Conservation (phyloP, 768 basidiomycete genomes). For the Rhodotorula babjevae region DNA sequence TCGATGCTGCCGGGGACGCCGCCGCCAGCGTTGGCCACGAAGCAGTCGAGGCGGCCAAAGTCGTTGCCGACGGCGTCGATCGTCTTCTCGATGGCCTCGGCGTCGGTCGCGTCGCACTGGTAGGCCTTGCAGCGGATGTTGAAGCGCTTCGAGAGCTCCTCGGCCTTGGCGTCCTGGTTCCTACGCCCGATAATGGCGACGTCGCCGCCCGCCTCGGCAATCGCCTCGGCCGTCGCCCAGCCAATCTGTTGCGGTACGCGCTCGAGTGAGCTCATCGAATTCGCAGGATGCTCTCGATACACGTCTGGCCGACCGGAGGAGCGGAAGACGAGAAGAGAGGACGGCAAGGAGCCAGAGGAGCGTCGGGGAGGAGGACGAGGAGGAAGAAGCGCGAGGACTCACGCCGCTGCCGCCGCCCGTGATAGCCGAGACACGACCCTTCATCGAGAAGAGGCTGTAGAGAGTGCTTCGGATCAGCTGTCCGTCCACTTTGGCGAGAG, state of each 20-base stretch:
- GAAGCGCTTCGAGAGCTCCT: slow-evolving; percentile 14
- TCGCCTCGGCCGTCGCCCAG: slow-evolving; percentile 17
- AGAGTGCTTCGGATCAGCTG: neutral
- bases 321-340: too few species aligned
- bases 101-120: slow-evolving; percentile 19
- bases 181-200: slow-evolving; percentile 29
- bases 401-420: slow-evolving; percentile 17
- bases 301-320: too few species aligned
- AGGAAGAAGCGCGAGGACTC: too few species aligned
- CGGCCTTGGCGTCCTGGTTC: slow-evolving; percentile 11
- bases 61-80: slow-evolving; percentile 18
- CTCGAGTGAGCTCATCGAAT: too few species aligned
- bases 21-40: neutral
- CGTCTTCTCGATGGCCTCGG: slow-evolving; percentile 20
- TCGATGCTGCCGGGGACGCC: neutral
- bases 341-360: too few species aligned
- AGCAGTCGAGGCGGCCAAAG: slow-evolving; percentile 20
- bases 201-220: slow-evolving; percentile 36
- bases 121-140: slow-evolving; percentile 26
- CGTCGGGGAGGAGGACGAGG: too few species aligned
- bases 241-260: slow-evolving; percentile 11
- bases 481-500: neutral
- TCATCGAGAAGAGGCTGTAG: slow-evolving; percentile 4
- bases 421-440: slow-evolving; percentile 4
- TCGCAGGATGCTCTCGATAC: too few species aligned